Conservation (phyloP, 83 land plant species). For the Picea engelmannii region DNA sequence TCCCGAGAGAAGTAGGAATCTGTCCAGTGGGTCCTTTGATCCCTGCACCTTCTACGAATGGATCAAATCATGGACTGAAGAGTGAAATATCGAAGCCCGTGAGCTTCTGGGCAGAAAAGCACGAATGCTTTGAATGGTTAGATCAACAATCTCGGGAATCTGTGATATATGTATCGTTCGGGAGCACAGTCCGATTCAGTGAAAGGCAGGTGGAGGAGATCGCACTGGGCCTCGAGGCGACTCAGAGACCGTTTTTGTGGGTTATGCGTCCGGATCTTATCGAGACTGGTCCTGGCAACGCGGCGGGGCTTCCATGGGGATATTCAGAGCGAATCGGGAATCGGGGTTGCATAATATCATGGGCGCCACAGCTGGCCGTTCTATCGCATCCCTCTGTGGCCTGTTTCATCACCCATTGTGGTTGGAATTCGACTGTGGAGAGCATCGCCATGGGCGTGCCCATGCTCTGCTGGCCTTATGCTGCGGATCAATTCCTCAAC, state of each 20-base stretch:
- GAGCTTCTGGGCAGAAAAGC: constrained; percentile 17
- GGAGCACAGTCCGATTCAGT: constrained; percentile 32
- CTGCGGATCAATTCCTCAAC: constrained; percentile 52
- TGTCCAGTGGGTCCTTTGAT: constrained; percentile 48
- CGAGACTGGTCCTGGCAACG: neutral
- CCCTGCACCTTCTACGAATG: neutral
- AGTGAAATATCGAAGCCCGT: too few relatives aligned
- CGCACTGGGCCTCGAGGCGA: constrained; percentile 36
- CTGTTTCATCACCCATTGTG: constrained; percentile 56
- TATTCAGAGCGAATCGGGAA: constrained; percentile 25
- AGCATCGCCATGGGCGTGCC: constrained; percentile 45
- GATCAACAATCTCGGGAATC: constrained; percentile 30
- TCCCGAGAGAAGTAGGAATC: constrained; percentile 3
- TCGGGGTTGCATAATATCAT: constrained; percentile 36
- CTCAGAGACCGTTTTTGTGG: constrained; percentile 41
- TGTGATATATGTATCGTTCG: constrained; percentile 50
- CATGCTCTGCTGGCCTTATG: constrained; percentile 54
- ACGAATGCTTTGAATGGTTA: constrained; percentile 41
- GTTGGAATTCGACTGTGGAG: constrained; percentile 59
- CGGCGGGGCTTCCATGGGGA: neutral
- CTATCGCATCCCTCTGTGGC: constrained; percentile 47
- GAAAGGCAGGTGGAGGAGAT: constrained; percentile 29
- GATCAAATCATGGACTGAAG: constrained; percentile 6
- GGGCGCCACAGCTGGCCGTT: constrained; percentile 54
- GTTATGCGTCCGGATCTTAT: constrained; percentile 32